phyloP scores from a whole-genome alignment of 2,329 filamentous ascomycete genomes.

The Calonectria pseudoturangicola region DNA sequence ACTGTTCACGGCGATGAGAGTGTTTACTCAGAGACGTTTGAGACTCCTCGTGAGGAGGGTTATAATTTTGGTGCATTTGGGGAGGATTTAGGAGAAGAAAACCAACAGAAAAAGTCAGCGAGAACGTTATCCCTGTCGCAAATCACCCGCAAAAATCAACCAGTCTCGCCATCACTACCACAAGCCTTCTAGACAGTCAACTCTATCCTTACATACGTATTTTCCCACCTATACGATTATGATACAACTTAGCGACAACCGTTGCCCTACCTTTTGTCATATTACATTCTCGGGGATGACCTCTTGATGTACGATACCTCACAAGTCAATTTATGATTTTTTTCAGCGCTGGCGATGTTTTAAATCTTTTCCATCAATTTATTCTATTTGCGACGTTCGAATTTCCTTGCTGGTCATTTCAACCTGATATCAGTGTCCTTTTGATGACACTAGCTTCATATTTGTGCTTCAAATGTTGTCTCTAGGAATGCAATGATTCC shows the following conservation, averaged over 20 bases:
- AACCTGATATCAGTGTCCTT: conserved; percentile 14
- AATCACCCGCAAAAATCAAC: conserved; percentile 64
- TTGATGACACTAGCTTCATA: not conserved
- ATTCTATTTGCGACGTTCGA: not conserved
- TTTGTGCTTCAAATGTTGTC: not conserved
- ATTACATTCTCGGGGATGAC: conserved; percentile 18
- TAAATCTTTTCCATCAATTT: conserved; percentile 14
- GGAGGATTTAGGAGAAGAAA: conserved; percentile 65
- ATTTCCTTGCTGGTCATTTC: conserved; percentile 13
- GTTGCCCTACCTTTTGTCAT: not conserved
- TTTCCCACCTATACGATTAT: conserved; percentile 29
- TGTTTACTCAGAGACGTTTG: conserved; percentile 69
- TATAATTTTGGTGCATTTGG: conserved; percentile 64
- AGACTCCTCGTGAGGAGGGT: conserved; percentile 70
- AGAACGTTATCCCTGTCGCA: conserved; percentile 79
- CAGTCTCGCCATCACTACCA: conserved; percentile 49
- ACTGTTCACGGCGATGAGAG: conserved; percentile 63
- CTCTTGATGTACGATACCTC: conserved; percentile 37
- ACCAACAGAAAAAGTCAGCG: conserved; percentile 71
- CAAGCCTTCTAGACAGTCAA: conserved; percentile 51
- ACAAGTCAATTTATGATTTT: conserved; percentile 25
- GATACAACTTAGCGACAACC: conserved; percentile 27
- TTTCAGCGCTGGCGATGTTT: conserved; percentile 23
- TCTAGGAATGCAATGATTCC: conserved; percentile 12
- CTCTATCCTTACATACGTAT: conserved; percentile 3